Percentiles rank a stretch among this genome's conserved stretches.
Evolutionary conservation across 805 yeast species (phyloP).

Genomic region (Maudiozyma turicensis): DNA sequence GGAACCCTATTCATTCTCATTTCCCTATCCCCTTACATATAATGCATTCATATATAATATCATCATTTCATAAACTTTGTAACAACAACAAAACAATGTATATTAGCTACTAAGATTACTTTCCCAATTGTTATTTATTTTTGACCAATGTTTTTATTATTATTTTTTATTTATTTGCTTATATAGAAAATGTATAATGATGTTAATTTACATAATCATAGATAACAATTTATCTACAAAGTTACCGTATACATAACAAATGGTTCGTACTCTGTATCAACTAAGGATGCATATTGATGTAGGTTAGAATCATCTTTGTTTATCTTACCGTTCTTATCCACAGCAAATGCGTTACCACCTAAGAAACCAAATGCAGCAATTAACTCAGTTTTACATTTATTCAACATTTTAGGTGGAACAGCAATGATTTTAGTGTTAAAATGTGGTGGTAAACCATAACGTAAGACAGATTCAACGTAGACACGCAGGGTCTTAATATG

Average conservation of each 20-base stretch:
- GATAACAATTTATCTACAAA: slow-evolving; percentile 2
- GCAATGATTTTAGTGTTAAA: slow-evolving; percentile 48
- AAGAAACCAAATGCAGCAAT: slow-evolving; percentile 73
- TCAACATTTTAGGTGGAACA: slow-evolving; percentile 37
- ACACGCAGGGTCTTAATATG: slow-evolving; percentile 82
- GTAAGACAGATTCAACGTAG: slow-evolving; percentile 85
- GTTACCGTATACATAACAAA: slow-evolving; percentile 66
- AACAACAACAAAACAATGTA: background rate
- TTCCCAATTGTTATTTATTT: no score
- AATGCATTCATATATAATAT: background rate
- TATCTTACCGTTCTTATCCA: slow-evolving; percentile 56
- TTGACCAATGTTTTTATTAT: no score
- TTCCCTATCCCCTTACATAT: background rate
- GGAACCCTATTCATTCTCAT: background rate
- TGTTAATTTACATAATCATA: no score
- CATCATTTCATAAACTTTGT: background rate
- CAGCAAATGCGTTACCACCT: slow-evolving; percentile 79
- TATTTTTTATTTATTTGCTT: background rate
- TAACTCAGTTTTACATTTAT: slow-evolving; percentile 59
- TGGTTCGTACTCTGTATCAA: slow-evolving; percentile 93
- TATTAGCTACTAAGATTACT: background rate
- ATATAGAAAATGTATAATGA: background rate
- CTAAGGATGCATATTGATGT: slow-evolving; percentile 83
- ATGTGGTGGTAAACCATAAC: slow-evolving; percentile 95
- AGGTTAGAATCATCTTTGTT: slow-evolving; percentile 51